Evolutionary conservation across 345 rosid species (phyloP).

Genomic region (Eucalyptus shirleyi): DNA sequence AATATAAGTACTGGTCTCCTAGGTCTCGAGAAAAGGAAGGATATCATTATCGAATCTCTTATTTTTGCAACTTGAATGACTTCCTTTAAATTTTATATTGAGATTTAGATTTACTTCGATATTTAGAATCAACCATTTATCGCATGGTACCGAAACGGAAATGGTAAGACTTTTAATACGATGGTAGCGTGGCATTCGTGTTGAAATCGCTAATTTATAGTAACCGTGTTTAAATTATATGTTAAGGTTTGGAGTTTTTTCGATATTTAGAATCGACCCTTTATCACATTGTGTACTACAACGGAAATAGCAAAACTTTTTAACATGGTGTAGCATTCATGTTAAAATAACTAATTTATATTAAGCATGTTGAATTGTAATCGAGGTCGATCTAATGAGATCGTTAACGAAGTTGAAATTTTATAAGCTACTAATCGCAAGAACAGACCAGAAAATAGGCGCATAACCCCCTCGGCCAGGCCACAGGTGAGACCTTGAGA

Average conservation of each 20-base stretch:
- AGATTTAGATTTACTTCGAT: neutral
- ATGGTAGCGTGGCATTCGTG: fast-evolving
- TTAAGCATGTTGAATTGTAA: neutral
- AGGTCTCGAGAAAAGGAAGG: neutral
- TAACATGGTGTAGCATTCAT: neutral
- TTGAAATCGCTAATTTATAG: neutral
- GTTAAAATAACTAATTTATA: neutral
- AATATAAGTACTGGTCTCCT: neutral
- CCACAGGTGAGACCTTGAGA: neutral
- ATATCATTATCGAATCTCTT: neutral
- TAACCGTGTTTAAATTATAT: neutral
- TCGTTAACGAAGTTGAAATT: neutral
- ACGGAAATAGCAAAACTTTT: neutral
- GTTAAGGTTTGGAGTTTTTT: neutral
- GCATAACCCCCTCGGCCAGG: neutral
- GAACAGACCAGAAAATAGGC: neutral
- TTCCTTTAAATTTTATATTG: neutral
- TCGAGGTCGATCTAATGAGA: neutral
- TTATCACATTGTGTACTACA: neutral
- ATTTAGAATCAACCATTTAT: neutral
- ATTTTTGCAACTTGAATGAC: neutral
- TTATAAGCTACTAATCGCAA: neutral
- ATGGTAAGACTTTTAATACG: neutral
- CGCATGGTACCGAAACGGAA: neutral
- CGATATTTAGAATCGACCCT: neutral